Evolutionary conservation across 352 stramenopile genomes (phyloP), one percentile per base, ranked within the genome.

Genomic region (Pythium monospermum): DNA sequence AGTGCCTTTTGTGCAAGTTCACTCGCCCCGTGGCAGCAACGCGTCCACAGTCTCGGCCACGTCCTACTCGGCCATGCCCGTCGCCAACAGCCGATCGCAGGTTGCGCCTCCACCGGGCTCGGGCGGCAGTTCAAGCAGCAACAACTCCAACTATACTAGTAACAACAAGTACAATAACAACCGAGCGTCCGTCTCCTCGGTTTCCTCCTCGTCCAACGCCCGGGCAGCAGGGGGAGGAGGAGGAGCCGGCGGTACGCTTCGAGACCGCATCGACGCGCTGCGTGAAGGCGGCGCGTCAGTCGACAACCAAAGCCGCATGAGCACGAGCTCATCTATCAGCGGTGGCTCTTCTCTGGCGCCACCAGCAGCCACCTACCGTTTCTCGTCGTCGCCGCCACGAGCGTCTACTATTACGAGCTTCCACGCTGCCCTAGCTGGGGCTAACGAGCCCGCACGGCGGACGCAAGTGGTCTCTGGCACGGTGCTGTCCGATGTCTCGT

Each of bases 221-320:
- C n/a, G n/a, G n/a, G n/a, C n/a, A n/a, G n/a, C n/a, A n/a, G n/a
- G n/a, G n/a, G n/a, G n/a, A n/a, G n/a, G n/a, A n/a, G n/a, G 54
- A 16, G 63, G 45, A 1, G 43, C 67, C 2, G 25, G 36, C 12
- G 53, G 26, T 12, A 85, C 77, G 25, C 62, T 88, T 31, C 74
- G 77, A 19, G 67, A 81, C 39, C 71, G 74, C 16, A 88, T 88
- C 33, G 71, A 86, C 28, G 77, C 72, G 10, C 55, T 88, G 25
- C 60, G 77, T 13, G 72, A 83, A 35, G n/a, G n/a, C n/a, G 68
- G 72, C 23, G 60, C 53, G n/a, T 10, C 46, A 7, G 43, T 32
- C 19, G 79, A 82, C 49, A 64, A 75, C 31, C 64, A 80, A 57
- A 73, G 64, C 4, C 69, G 73, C n/a, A 72, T 80, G 27, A 85